phyloP scores from a whole-genome alignment of 345 rosid genomes.

The Atalantia buxifolia region DNA sequence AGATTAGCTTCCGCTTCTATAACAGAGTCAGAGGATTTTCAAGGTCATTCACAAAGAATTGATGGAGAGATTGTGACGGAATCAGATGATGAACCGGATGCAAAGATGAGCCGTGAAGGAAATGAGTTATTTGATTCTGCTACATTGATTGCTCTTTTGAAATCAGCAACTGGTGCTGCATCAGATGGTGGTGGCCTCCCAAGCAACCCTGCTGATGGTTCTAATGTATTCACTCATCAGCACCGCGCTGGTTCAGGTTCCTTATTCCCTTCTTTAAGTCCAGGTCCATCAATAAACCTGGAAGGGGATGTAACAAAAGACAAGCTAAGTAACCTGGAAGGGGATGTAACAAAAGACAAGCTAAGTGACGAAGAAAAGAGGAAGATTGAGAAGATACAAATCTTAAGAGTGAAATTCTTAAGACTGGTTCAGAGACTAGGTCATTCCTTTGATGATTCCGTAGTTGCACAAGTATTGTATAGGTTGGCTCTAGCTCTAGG shows the following conservation, averaged over 20 bases:
- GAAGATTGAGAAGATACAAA: slow-evolving; percentile 42
- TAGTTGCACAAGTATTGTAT: slow-evolving; percentile 42
- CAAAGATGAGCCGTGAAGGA: slow-evolving; percentile 13
- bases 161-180: slow-evolving; percentile 28
- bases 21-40: slow-evolving; percentile 7
- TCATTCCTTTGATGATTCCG: slow-evolving; percentile 37
- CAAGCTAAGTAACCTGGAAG: slow-evolving; percentile 20
- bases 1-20: slow-evolving; percentile 4
- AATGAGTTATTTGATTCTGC: slow-evolving; percentile 28
- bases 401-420: slow-evolving; percentile 50
- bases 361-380: slow-evolving; percentile 43
- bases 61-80: slow-evolving; percentile 16
- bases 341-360: slow-evolving; percentile 10
- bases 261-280: slow-evolving; percentile 10
- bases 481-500: slow-evolving; percentile 27
- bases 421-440: slow-evolving; percentile 48
- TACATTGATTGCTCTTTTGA: slow-evolving; percentile 28
- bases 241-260: slow-evolving; percentile 16
- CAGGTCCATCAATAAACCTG: slow-evolving; percentile 10
- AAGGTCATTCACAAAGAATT: slow-evolving; percentile 2
- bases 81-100: slow-evolving; percentile 19
- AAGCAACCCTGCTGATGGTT: slow-evolving; percentile 16
- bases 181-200: slow-evolving; percentile 16
- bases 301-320: slow-evolving; percentile 7
- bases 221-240: slow-evolving; percentile 19